A percentile compares a stretch with the other conserved stretches of the same genome.
phyloP scores from a whole-genome alignment of 225 moss, liverwort and hornwort genomes.

The Ulota crispa region DNA sequence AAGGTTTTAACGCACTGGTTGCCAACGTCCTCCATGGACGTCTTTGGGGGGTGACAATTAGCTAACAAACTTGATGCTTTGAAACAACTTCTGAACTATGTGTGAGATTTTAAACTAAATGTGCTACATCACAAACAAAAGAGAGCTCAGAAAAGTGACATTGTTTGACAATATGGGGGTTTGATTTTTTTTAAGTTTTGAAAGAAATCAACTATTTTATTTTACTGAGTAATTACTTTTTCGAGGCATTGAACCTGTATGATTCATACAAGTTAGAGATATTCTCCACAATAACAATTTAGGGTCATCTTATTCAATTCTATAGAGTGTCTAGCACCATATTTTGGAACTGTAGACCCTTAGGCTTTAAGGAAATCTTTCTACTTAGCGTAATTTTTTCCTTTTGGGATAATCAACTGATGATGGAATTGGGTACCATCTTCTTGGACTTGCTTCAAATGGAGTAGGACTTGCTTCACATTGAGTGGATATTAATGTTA shows the following conservation, averaged over 20 bases:
- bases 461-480: not conserved
- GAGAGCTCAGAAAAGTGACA: not conserved
- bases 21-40: not conserved
- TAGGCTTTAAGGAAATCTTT: not conserved
- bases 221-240: not conserved
- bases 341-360: not conserved
- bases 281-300: not conserved
- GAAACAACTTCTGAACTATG: not conserved
- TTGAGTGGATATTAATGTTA: slow-evolving; percentile 6
- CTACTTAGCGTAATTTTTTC: not conserved
- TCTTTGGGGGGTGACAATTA: not conserved
- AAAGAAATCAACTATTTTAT: not conserved
- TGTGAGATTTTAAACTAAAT: not conserved
- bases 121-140: not conserved
- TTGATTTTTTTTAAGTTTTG: not conserved
- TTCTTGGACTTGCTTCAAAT: not conserved
- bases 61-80: not conserved
- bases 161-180: not conserved
- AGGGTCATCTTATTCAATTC: not conserved
- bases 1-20: not conserved
- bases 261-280: not conserved
- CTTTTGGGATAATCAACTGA: not conserved
- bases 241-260: not conserved
- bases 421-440: slow-evolving; percentile 10
- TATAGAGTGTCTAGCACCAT: not conserved